Evolutionary conservation across 257 asterid species (phyloP).

Genomic region (Rubia yunnanensis): DNA sequence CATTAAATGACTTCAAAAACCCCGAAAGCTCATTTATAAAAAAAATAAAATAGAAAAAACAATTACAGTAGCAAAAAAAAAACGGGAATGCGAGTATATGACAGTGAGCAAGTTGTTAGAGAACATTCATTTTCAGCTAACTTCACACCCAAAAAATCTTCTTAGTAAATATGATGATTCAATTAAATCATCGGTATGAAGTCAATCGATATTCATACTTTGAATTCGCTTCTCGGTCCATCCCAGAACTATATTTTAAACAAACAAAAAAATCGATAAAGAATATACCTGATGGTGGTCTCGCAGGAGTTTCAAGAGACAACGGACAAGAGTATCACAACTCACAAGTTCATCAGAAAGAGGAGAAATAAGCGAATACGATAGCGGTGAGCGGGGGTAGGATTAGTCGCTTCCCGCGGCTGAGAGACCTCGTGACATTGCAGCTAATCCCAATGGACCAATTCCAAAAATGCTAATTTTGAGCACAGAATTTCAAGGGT

Average conservation of each 20-base stretch:
- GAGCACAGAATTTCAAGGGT: no score
- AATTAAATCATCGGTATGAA: neutral
- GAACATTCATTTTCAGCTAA: neutral
- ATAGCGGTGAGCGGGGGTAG: neutral
- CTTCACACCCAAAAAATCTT: neutral
- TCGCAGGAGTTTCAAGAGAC: neutral
- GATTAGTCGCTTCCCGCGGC: neutral
- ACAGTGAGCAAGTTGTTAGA: no score
- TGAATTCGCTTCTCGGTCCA: neutral
- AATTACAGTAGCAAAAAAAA: neutral
- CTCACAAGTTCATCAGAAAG: neutral
- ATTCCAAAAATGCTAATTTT: no score
- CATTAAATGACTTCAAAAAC: neutral
- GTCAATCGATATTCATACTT: neutral
- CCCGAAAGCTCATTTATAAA: neutral
- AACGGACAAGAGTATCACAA: neutral
- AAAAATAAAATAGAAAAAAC: neutral
- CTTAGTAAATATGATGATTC: neutral
- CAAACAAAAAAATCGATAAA: neutral
- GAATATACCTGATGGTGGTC: neutral
- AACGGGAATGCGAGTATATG: neutral
- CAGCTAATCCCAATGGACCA: no score
- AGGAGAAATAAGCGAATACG: no score
- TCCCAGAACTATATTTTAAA: neutral
- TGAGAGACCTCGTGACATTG: no score